Evolutionary conservation across 2,329 filamentous ascomycete species (phyloP).

Genomic region (Colletotrichum sp.): DNA sequence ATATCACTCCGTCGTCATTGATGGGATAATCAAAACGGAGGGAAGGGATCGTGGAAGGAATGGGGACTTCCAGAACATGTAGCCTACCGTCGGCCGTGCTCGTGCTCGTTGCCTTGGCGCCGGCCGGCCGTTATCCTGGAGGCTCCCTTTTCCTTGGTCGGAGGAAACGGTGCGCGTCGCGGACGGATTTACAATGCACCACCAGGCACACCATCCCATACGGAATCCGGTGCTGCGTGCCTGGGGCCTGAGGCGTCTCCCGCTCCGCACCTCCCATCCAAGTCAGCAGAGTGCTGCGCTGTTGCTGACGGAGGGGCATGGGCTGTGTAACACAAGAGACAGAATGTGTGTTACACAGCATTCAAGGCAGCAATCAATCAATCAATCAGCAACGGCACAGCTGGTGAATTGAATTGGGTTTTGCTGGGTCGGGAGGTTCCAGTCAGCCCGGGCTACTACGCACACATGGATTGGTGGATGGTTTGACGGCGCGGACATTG

Average conservation of each 20-base stretch:
- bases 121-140: neutral
- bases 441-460: neutral
- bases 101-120: neutral
- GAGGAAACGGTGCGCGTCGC: neutral
- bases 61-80: conserved; percentile 6
- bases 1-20: neutral
- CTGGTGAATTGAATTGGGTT: neutral
- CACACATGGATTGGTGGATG: neutral
- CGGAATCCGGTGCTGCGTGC: neutral
- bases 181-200: neutral
- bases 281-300: neutral
- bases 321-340: neutral
- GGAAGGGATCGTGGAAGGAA: neutral
- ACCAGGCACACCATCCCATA: neutral
- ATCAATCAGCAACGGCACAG: neutral
- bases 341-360: neutral
- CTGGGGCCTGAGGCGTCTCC: neutral
- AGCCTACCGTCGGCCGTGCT: neutral
- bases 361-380: neutral
- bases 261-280: conserved; percentile 11
- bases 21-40: neutral
- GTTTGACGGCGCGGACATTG: neutral
- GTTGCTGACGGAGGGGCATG: conserved; percentile 2
- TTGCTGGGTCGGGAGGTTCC: neutral
- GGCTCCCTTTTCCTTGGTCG: neutral